A percentile compares a stretch with the other conserved stretches of the same genome.
These are phyloP conservation scores for Naganishia kalamii DNA, from an alignment of 768 basidiomycete species.

Conservation along the genomic window DNA sequence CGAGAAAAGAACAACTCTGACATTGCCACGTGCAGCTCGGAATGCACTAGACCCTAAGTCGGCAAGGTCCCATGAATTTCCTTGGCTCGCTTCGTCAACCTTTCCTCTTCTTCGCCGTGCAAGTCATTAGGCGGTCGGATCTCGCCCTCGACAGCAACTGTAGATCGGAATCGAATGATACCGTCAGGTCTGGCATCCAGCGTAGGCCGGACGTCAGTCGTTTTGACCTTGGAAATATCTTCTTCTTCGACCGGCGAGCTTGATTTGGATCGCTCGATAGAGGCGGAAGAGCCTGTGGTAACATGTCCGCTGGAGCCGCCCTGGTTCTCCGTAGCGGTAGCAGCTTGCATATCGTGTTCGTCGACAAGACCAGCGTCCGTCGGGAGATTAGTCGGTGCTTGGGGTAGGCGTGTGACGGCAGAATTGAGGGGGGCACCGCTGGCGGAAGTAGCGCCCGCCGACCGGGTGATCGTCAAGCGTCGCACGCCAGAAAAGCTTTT, in stretches of 20 bases:
- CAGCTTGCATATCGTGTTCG: slow-evolving; percentile 10
- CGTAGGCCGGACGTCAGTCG: background rate
- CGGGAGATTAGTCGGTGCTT: slow-evolving; percentile 17
- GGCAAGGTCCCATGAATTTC: slow-evolving; percentile 5
- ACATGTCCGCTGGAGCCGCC: background rate
- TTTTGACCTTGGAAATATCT: background rate
- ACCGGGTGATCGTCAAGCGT: slow-evolving; percentile 29
- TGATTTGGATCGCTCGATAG: background rate
- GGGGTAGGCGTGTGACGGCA: slow-evolving; percentile 5
- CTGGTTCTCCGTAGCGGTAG: background rate
- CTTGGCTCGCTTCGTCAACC: slow-evolving; percentile 9
- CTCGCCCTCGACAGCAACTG: background rate
- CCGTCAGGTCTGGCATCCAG: background rate
- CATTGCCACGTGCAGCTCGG: no score
- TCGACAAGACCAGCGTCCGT: background rate
- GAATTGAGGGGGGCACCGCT: background rate
- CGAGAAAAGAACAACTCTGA: no score
- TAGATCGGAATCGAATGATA: slow-evolving; percentile 2
- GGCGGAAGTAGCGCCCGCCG: background rate
- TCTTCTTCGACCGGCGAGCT: background rate
- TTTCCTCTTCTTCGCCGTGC: background rate
- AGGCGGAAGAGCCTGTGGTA: background rate
- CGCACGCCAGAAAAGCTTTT: slow-evolving; percentile 38
- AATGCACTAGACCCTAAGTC: background rate
- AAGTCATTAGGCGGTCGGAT: background rate